These are phyloP conservation scores for Chamaenerion angustifolium DNA, from an alignment of 345 rosid genomes.

Conservation along the genomic window DNA sequence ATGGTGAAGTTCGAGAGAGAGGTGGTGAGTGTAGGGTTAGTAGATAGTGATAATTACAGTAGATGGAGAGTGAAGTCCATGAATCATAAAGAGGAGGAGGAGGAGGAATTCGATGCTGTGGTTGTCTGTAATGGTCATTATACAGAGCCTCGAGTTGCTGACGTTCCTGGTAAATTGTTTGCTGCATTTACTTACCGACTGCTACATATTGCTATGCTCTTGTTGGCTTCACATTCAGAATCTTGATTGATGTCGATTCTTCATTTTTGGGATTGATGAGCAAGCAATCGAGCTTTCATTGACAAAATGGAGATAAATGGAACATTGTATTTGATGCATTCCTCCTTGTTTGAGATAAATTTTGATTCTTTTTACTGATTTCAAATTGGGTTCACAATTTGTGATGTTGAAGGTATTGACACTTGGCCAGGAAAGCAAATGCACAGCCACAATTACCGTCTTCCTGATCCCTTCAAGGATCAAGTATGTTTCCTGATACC, in stretches of 20 bases:
- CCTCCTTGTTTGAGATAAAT: too few relatives aligned
- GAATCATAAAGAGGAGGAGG: constrained; percentile 10
- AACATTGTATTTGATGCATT: background rate
- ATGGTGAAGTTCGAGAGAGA: constrained; percentile 50
- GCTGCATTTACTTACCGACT: background rate
- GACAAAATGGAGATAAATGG: too few relatives aligned
- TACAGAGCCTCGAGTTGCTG: constrained; percentile 54
- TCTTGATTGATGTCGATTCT: background rate
- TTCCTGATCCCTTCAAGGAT: constrained; percentile 45
- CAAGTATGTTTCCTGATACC: constrained; percentile 33
- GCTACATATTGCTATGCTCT: too few relatives aligned
- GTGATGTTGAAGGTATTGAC: constrained; percentile 33
- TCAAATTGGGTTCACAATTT: background rate
- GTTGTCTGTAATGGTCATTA: constrained; percentile 63
- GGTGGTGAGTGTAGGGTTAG: constrained; percentile 28
- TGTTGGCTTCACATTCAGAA: background rate
- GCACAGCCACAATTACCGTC: constrained; percentile 78
- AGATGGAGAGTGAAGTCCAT: constrained; percentile 51
- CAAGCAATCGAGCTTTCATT: too few relatives aligned
- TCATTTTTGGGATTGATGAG: background rate
- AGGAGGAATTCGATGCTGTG: constrained; percentile 64
- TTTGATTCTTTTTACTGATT: background rate
- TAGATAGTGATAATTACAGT: constrained; percentile 10
- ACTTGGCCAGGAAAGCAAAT: constrained; percentile 85
- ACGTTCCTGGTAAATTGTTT: constrained; percentile 32